Conservation (phyloP, 2,329 filamentous ascomycete genomes). For the Hymenoscyphus albidus region DNA sequence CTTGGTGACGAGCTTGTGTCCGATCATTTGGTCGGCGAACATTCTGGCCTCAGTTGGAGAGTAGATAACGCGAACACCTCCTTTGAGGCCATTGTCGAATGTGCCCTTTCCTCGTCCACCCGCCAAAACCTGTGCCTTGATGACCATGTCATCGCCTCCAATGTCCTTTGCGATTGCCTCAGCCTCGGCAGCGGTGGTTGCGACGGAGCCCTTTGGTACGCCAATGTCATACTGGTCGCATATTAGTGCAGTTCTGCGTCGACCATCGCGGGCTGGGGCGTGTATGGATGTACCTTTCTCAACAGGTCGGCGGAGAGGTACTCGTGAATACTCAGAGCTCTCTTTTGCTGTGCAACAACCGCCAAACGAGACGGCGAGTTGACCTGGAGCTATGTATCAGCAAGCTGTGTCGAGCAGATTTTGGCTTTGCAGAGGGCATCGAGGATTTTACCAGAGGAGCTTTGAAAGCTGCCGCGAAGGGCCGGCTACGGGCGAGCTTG, state of each 20-base stretch:
- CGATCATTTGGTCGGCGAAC: conserved; percentile 99
- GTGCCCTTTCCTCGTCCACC: conserved; percentile 96
- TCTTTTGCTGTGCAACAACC: conserved; percentile 69
- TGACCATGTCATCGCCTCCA: conserved; percentile 94
- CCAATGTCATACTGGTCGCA: conserved; percentile 81
- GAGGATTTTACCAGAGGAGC: conserved; percentile 64
- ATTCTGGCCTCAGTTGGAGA: conserved; percentile 94
- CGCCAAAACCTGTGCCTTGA: conserved; percentile 98
- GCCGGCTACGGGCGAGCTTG: conserved; percentile 78
- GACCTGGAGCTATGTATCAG: conserved; percentile 38
- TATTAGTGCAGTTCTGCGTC: conserved; percentile 22
- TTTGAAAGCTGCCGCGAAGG: conserved; percentile 74
- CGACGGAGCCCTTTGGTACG: conserved; percentile 85
- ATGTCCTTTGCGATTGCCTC: conserved; percentile 88
- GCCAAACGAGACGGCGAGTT: conserved; percentile 54
- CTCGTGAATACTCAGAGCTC: conserved; percentile 95
- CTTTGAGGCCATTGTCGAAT: conserved; percentile 98
- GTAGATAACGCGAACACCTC: conserved; percentile 97
- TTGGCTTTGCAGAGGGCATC: conserved; percentile 18
- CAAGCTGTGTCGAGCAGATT: conserved; percentile 21
- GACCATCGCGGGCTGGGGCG: conserved; percentile 20
- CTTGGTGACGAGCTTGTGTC: conserved; percentile 99
- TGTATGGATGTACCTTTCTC: conserved; percentile 52
- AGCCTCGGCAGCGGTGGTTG: conserved; percentile 78
- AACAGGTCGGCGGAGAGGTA: conserved; percentile 94